These are phyloP conservation scores for Diaporthe caulivora DNA, from an alignment of 2,329 filamentous ascomycete species.

Conservation along the genomic window DNA sequence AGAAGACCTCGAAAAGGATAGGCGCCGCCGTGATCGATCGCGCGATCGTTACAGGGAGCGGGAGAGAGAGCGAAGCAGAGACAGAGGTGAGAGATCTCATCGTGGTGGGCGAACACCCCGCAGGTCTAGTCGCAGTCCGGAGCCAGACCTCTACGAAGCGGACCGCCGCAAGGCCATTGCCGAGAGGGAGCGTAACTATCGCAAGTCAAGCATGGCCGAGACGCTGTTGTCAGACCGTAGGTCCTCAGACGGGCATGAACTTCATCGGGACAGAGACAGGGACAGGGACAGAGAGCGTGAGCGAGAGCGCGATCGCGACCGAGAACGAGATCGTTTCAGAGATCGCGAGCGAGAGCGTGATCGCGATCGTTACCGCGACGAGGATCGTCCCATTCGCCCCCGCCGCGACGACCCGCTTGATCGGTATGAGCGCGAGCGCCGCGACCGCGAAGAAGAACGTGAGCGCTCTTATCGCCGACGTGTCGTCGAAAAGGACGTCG, in stretches of 20 bases:
- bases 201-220: conserved; percentile 80
- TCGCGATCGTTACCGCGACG: conserved; percentile 57
- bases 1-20: conserved; percentile 78
- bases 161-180: conserved; percentile 94
- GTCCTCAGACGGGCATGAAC: conserved; percentile 60
- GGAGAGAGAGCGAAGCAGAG: conserved; percentile 47
- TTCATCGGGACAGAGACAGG: conserved; percentile 53
- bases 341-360: conserved; percentile 55
- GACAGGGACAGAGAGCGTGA: conserved; percentile 53
- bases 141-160: conserved; percentile 93
- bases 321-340: conserved; percentile 50
- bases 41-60: conserved; percentile 66
- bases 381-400: conserved; percentile 64
- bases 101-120: conserved; percentile 63
- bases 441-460: conserved; percentile 89
- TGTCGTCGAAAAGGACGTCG: conserved; percentile 77
- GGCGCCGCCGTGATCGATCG: conserved; percentile 66
- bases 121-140: conserved; percentile 86
- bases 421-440: conserved; percentile 86
- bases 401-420: conserved; percentile 72
- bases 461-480: conserved; percentile 90
- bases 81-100: conserved; percentile 74
- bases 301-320: conserved; percentile 49
- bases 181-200: conserved; percentile 93
- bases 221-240: conserved; percentile 68